These are phyloP conservation scores for Colletotrichum musicola DNA, from an alignment of 2,329 filamentous ascomycete genomes.

Conservation along the genomic window DNA sequence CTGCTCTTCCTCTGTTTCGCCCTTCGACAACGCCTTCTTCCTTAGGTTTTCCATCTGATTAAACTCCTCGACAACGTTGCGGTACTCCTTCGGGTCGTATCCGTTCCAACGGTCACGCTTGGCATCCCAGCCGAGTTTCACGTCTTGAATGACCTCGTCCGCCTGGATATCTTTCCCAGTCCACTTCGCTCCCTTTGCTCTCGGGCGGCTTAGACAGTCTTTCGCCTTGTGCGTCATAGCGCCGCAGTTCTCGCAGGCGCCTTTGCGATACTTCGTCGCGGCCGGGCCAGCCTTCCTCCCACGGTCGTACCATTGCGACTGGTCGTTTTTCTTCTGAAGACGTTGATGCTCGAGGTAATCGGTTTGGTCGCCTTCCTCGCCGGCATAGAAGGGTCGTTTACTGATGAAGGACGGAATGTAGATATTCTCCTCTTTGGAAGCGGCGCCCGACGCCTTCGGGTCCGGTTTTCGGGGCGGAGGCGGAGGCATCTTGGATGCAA, in stretches of 20 bases:
- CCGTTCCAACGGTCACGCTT: slow-evolving; percentile 99
- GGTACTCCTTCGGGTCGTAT: slow-evolving; percentile 92
- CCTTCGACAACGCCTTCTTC: slow-evolving; percentile 61
- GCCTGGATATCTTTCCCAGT: slow-evolving; percentile 94
- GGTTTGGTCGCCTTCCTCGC: slow-evolving; percentile 78
- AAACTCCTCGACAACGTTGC: slow-evolving; percentile 88
- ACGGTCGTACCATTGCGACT: slow-evolving; percentile 92
- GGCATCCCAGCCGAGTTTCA: slow-evolving; percentile 93
- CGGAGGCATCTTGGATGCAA: slow-evolving; percentile 35
- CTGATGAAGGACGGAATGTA: slow-evolving; percentile 99
- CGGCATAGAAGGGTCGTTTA: slow-evolving; percentile 96
- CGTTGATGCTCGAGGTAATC: slow-evolving; percentile 99
- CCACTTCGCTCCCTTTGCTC: slow-evolving; percentile 91
- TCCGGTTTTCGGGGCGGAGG: slow-evolving; percentile 50
- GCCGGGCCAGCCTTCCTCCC: slow-evolving; percentile 87
- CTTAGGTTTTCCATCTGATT: slow-evolving; percentile 84
- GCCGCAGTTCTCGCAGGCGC: slow-evolving; percentile 98
- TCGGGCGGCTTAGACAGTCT: slow-evolving; percentile 89
- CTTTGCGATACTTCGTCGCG: slow-evolving; percentile 97
- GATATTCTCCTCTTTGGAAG: slow-evolving; percentile 91
- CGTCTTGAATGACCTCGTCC: slow-evolving; percentile 87
- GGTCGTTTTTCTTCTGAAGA: slow-evolving; percentile 79
- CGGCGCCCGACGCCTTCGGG: slow-evolving; percentile 48
- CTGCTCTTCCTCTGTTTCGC: slow-evolving; percentile 62
- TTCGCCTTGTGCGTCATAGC: slow-evolving; percentile 97